Conservation (phyloP, 495 filamentous ascomycete species). For the Chaetomidium leptoderma region DNA sequence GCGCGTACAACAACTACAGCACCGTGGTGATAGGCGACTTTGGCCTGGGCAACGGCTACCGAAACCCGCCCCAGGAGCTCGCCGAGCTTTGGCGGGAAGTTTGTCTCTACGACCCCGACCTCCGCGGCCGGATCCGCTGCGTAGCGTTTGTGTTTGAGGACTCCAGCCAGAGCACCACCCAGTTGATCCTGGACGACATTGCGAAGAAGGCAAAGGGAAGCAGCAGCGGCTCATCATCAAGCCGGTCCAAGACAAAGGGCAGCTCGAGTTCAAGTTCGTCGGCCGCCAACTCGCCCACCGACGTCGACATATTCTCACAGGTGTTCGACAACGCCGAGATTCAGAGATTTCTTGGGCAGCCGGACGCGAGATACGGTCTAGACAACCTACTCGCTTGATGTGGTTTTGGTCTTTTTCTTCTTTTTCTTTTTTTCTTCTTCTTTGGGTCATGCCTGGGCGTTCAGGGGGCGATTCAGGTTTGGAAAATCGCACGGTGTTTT, state of each 20-base stretch:
- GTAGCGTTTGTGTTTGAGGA: conserved; percentile 68
- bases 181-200: conserved; percentile 46
- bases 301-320: conserved; percentile 42
- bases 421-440: too few relatives aligned
- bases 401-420: not conserved
- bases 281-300: conserved; percentile 29
- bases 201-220: conserved; percentile 41
- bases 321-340: conserved; percentile 43
- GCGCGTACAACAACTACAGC: conserved; percentile 53
- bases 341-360: conserved; percentile 37
- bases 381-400: conserved; percentile 36
- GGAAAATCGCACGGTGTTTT: not conserved
- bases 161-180: conserved; percentile 40
- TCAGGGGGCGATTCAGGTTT: not conserved
- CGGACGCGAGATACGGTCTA: conserved; percentile 45
- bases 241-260: conserved; percentile 32
- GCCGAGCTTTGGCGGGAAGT: conserved; percentile 66
- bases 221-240: conserved; percentile 29
- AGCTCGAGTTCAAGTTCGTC: conserved; percentile 26
- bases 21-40: conserved; percentile 67
- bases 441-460: not conserved
- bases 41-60: conserved; percentile 63
- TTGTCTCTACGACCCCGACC: conserved; percentile 60
- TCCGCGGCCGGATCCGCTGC: conserved; percentile 61
- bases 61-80: conserved; percentile 64